A percentile compares a stretch with the other conserved stretches of the same genome.
Evolutionary conservation across 2,329 filamentous ascomycete genomes (phyloP).

Genomic region (Cordyceps fumosorosea): DNA sequence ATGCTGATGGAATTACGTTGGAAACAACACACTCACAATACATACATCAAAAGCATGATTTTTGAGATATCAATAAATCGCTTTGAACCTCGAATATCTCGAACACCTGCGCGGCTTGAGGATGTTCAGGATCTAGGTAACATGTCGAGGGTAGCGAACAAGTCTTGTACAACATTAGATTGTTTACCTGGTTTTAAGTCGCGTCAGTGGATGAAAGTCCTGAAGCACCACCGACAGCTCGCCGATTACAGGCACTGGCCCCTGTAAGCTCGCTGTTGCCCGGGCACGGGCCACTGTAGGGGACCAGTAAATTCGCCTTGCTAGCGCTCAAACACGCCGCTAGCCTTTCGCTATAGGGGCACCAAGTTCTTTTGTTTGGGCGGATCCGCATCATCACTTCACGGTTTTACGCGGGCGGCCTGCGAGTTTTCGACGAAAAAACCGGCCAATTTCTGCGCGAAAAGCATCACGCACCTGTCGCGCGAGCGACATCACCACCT

Average conservation of each 20-base stretch:
- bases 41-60: too few relatives aligned
- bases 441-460: not conserved
- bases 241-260: not conserved
- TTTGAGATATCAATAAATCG: not conserved
- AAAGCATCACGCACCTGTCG: conserved; percentile 3
- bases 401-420: not conserved
- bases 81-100: not conserved
- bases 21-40: too few relatives aligned
- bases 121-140: too few relatives aligned
- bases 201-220: not conserved
- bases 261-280: not conserved
- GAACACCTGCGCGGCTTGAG: not conserved
- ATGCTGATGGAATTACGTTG: too few relatives aligned
- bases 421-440: not conserved
- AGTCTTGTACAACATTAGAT: too few relatives aligned
- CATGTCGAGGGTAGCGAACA: not conserved
- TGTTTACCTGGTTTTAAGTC: too few relatives aligned
- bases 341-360: not conserved
- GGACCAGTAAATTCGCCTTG: not conserved
- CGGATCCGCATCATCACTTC: conserved; percentile 8
- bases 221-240: too few relatives aligned
- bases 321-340: not conserved
- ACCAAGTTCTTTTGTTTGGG: not conserved
- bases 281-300: not conserved
- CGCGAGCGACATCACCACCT: not conserved